Conservation (phyloP, 495 filamentous ascomycete species). For the Podospora sp. region DNA sequence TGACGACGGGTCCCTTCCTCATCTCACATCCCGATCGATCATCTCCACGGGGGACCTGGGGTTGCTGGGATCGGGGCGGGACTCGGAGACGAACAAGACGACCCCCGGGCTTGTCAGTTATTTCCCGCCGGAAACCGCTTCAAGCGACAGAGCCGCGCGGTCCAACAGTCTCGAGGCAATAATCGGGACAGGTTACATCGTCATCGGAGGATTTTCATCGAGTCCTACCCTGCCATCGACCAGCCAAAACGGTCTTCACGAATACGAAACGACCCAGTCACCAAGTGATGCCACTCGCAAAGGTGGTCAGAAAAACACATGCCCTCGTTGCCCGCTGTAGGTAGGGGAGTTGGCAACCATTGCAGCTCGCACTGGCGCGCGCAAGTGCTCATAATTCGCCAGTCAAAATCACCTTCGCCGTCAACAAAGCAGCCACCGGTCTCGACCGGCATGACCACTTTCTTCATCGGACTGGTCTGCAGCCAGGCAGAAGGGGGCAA, state of each 20-base stretch:
- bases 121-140: conserved; percentile 6
- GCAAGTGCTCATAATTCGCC: neutral
- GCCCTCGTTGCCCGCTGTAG: neutral
- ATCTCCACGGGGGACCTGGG: neutral
- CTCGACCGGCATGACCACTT: neutral
- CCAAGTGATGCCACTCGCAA: neutral
- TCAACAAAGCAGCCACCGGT: neutral
- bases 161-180: neutral
- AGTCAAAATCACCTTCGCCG: neutral
- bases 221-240: neutral
- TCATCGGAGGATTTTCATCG: neutral
- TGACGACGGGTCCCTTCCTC: conserved; percentile 4
- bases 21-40: conserved; percentile 15
- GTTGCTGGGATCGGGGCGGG: neutral
- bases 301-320: neutral
- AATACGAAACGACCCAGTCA: conserved; percentile 5
- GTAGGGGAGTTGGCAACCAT: neutral
- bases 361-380: neutral
- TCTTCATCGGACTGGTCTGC: neutral
- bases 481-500: neutral
- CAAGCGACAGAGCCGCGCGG: conserved; percentile 17
- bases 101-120: neutral
- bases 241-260: neutral
- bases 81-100: conserved; percentile 1
- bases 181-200: conserved; percentile 10